Evolutionary conservation across 2,329 filamentous ascomycete species (phyloP).

Genomic region (Whalleya microplaca): DNA sequence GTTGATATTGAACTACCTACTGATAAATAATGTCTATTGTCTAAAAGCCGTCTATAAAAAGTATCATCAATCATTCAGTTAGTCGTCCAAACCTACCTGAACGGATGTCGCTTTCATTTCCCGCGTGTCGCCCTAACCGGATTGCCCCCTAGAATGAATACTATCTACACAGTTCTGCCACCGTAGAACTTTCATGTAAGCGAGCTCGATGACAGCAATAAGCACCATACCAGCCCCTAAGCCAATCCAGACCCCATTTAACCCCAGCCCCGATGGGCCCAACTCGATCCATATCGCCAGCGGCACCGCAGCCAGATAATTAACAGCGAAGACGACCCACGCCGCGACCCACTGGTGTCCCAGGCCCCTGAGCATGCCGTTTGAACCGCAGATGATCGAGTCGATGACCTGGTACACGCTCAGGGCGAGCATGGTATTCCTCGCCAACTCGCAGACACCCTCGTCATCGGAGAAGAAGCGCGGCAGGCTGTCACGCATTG

Average conservation of each 20-base stretch:
- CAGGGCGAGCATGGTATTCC: conserved; percentile 38
- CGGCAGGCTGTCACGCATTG: conserved; percentile 36
- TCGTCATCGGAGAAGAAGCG: conserved; percentile 39
- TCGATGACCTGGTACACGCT: conserved; percentile 42
- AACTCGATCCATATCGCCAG: conserved; percentile 44
- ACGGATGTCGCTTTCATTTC: no score
- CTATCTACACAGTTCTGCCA: conserved; percentile 41
- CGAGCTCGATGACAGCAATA: conserved; percentile 37
- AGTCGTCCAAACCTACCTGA: no score
- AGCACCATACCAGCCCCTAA: conserved; percentile 40
- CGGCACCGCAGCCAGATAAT: conserved; percentile 44
- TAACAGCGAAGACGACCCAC: conserved; percentile 41
- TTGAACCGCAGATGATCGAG: conserved; percentile 40
- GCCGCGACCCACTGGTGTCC: conserved; percentile 44
- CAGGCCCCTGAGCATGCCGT: conserved; percentile 45
- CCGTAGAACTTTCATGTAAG: conserved; percentile 38
- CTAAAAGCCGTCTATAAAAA: no score
- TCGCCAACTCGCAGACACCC: conserved; percentile 35
- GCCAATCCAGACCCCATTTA: conserved; percentile 43
- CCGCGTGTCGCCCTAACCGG: neutral
- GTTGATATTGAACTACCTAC: no score
- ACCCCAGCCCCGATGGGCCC: conserved; percentile 34
- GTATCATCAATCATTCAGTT: no score
- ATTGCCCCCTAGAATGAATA: conserved; percentile 34
- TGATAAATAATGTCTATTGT: no score